A percentile compares a stretch with the other conserved stretches of the same genome.
These are phyloP conservation scores for Suillus decipiens DNA, from an alignment of 768 basidiomycete species.

Conservation along the genomic window DNA sequence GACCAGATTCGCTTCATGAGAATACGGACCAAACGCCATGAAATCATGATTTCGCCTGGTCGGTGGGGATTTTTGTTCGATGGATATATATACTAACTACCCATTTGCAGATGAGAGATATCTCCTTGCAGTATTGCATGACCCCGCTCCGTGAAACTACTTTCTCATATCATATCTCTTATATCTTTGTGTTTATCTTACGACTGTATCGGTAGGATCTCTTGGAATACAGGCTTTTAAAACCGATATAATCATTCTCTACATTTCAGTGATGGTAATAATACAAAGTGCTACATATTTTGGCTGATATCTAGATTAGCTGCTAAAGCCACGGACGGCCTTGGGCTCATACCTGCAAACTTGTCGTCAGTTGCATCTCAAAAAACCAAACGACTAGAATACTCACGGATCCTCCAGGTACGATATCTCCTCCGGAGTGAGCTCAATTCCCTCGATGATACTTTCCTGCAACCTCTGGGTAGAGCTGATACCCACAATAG, in stretches of 20 bases:
- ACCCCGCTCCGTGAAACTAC: slow-evolving; percentile 52
- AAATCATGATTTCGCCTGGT: slow-evolving; percentile 95
- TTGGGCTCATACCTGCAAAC: slow-evolving; percentile 23
- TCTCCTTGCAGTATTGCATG: slow-evolving; percentile 81
- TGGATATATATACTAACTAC: not conserved
- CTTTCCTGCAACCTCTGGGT: slow-evolving; percentile 32
- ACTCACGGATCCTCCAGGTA: slow-evolving; percentile 34
- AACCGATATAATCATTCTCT: not conserved
- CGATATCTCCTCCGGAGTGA: slow-evolving; percentile 32
- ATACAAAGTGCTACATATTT: not conserved
- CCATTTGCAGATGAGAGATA: slow-evolving; percentile 65
- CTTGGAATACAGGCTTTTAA: not conserved
- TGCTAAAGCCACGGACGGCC: slow-evolving; percentile 17
- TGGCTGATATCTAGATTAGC: not conserved
- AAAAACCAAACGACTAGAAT: not conserved
- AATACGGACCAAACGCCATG: slow-evolving; percentile 89
- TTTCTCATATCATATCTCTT: not conserved
- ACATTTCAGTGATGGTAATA: not conserved
- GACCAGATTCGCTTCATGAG: slow-evolving; percentile 88
- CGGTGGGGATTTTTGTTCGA: slow-evolving; percentile 25
- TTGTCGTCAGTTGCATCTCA: not conserved
- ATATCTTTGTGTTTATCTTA: slow-evolving; percentile 3
- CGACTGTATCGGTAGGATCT: slow-evolving; percentile 3
- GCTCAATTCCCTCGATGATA: slow-evolving; percentile 24
- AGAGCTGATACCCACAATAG: slow-evolving; percentile 44